Conservation (phyloP, 805 yeast species). For the Lachancea sp. region DNA sequence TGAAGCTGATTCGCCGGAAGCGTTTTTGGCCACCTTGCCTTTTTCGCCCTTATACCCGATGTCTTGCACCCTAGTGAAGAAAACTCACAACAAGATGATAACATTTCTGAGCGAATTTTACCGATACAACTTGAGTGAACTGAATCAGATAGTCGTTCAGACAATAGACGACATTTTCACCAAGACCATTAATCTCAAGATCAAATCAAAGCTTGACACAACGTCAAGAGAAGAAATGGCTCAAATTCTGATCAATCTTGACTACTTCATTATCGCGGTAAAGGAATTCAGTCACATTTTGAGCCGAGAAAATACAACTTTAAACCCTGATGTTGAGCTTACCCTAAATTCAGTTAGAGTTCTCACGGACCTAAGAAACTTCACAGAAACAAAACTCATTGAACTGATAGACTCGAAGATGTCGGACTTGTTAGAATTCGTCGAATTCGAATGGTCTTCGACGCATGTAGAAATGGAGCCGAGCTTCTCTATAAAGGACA, state of each 20-base stretch:
- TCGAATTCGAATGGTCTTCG: conserved; percentile 80
- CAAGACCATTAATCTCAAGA: conserved; percentile 57
- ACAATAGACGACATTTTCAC: conserved; percentile 65
- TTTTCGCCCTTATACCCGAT: conserved; percentile 85
- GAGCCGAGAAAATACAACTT: conserved; percentile 33
- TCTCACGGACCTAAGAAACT: conserved; percentile 53
- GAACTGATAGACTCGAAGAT: conserved; percentile 76
- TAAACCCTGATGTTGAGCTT: conserved; percentile 37
- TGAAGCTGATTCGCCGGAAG: conserved; percentile 17
- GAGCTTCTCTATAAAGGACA: conserved; percentile 67
- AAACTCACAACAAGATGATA: conserved; percentile 57
- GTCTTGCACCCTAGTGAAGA: conserved; percentile 68
- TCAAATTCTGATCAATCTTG: conserved; percentile 82
- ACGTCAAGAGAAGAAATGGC: conserved; percentile 84
- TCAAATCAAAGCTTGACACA: conserved; percentile 55
- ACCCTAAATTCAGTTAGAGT: conserved; percentile 46
- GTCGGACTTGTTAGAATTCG: conserved; percentile 71
- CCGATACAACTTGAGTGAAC: conserved; percentile 52
- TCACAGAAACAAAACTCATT: conserved; percentile 76
- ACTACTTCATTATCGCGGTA: conserved; percentile 74
- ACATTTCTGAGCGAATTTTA: conserved; percentile 60
- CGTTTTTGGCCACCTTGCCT: conserved; percentile 65
- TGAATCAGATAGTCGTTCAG: conserved; percentile 52
- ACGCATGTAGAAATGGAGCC: conserved; percentile 50
- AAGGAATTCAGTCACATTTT: conserved; percentile 48